Evolutionary conservation across 768 basidiomycete genomes (phyloP), one percentile per base, ranked within the genome.

Genomic region (Albatrellus ellisii): DNA sequence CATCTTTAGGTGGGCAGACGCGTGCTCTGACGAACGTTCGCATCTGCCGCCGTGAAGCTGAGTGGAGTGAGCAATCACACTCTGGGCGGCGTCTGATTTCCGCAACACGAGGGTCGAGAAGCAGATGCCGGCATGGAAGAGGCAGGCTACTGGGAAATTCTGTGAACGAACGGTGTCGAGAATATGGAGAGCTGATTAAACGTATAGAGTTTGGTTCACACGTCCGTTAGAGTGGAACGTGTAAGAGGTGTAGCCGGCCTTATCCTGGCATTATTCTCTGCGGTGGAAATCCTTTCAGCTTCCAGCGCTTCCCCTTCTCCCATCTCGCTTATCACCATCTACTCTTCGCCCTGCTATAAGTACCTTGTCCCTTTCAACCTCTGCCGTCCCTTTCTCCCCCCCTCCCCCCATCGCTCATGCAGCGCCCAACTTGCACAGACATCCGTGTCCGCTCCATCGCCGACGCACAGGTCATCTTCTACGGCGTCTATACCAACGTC

Each of bases 401-500:
- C 18, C 12, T 20, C 34, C 27, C 26, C 33, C 41, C 20, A 22
- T 31, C 35, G n/a, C n/a, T n/a, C 39, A 77, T 79, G 72, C 82
- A 84, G 55, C 68, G 59, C 21, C 83, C 83, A 7, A 86, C 84
- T 18, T 79, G 76, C 61, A 67, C 66, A 20, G 64, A 63, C 41
- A 66, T 82, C 43, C 78, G 75, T 46, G 70, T 87, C 46, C 65
- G 76, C 50, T 70, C 72, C 20, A 68, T 77, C 18, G 58, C 65
- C 11, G 84, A 87, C 54, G 82, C 84, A 2, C 77, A 78, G 48
- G 61, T 73, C 48, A 74, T 87, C 56, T 83, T 87, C 58, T 79
- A 84, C 52, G 83, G 73, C 25, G 84, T 86, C 22, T 61, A 65
- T 6, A 62, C 70, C 6, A 59, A 66, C 8, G 55, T 72, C 1